These are phyloP conservation scores for Umbelopsis vinacea DNA, from an alignment of 192 early-diverging fungal genomes.

Conservation along the genomic window DNA sequence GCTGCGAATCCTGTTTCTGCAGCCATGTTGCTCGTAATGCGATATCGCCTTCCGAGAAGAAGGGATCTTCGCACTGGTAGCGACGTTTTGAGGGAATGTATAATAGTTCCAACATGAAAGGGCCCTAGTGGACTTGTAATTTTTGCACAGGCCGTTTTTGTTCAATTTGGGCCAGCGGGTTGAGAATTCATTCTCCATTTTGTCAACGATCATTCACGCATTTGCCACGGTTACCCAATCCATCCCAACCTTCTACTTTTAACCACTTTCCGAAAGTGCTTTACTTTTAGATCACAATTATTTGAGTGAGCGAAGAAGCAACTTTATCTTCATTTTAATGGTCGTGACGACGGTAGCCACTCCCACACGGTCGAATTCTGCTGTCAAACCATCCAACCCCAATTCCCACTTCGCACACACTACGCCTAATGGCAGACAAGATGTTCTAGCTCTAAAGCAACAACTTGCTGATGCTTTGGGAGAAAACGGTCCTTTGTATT, in stretches of 20 bases:
- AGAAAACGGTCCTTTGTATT: constrained; percentile 76
- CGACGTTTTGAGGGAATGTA: constrained; percentile 35
- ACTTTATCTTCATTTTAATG: neutral
- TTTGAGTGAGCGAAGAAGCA: neutral
- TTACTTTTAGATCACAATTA: neutral
- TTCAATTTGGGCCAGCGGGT: too few relatives aligned
- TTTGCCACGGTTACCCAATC: too few relatives aligned
- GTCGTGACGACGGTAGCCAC: constrained; percentile 2
- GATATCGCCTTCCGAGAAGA: constrained; percentile 41
- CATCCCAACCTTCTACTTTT: neutral
- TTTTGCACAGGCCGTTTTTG: neutral
- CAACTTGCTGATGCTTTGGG: constrained; percentile 75
- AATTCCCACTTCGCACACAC: constrained; percentile 31
- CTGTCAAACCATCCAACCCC: constrained; percentile 18
- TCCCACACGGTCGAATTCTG: neutral
- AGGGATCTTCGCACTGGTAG: constrained; percentile 28
- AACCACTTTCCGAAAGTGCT: neutral
- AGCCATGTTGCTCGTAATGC: constrained; percentile 34
- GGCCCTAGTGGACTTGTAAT: neutral
- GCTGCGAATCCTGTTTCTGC: constrained; percentile 23
- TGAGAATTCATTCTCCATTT: neutral
- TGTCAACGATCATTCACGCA: too few relatives aligned
- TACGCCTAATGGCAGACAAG: constrained; percentile 53
- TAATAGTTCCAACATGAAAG: neutral
- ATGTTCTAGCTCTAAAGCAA: constrained; percentile 64